phyloP scores from a whole-genome alignment of 2,329 filamentous ascomycete species.

The Cladosporium sp. region DNA sequence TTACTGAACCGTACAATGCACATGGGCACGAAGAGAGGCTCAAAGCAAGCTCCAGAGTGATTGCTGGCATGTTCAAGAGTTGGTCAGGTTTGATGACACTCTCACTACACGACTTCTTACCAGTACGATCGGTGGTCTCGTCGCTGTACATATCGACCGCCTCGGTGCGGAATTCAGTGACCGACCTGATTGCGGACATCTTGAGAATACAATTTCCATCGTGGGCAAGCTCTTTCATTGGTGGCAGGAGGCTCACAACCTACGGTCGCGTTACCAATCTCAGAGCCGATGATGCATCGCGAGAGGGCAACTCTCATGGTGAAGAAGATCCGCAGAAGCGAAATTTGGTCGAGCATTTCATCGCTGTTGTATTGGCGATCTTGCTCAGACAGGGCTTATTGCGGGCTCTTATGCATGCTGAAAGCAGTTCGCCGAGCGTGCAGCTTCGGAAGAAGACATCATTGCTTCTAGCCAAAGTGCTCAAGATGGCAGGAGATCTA shows the following conservation, averaged over 20 bases:
- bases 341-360: slow-evolving; percentile 92
- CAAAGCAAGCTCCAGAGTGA: slow-evolving; percentile 88
- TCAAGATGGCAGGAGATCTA: slow-evolving; percentile 85
- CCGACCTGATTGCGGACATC: slow-evolving; percentile 82
- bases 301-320: slow-evolving; percentile 56
- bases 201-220: slow-evolving; percentile 89
- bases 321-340: slow-evolving; percentile 66
- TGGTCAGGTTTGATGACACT: slow-evolving; percentile 91
- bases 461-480: slow-evolving; percentile 82
- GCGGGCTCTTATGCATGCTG: slow-evolving; percentile 58
- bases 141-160: slow-evolving; percentile 62
- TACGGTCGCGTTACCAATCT: slow-evolving; percentile 93
- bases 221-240: slow-evolving; percentile 94
- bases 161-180: slow-evolving; percentile 69
- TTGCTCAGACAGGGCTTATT: slow-evolving; percentile 78
- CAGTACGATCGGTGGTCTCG: slow-evolving; percentile 77
- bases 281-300: slow-evolving; percentile 60
- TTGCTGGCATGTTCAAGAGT: slow-evolving; percentile 84
- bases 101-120: slow-evolving; percentile 83
- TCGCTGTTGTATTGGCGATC: slow-evolving; percentile 80
- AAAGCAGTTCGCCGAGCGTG: slow-evolving; percentile 67
- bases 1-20: slow-evolving; percentile 74
- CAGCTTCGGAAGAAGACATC: slow-evolving; percentile 85
- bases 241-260: slow-evolving; percentile 87
- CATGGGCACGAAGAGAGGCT: slow-evolving; percentile 64